A percentile compares a stretch with the other conserved stretches of the same genome.
phyloP scores from a whole-genome alignment of 768 basidiomycete species.

The Mrakia gelida region DNA sequence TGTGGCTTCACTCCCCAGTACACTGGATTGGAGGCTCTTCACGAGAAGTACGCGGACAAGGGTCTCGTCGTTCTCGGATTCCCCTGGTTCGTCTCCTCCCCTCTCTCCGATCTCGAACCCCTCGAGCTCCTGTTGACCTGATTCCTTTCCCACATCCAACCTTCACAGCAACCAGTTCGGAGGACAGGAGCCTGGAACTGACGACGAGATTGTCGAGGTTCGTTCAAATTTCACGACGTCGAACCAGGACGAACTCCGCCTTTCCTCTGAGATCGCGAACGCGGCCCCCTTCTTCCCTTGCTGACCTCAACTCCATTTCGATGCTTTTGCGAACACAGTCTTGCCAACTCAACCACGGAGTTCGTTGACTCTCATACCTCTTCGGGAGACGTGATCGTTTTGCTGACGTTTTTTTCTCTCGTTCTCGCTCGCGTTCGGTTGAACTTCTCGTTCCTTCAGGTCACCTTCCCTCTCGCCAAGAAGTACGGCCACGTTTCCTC shows the following conservation, averaged over 20 bases:
- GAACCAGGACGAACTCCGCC: not conserved
- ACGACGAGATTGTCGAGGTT: slow-evolving; percentile 56
- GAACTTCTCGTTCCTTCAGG: too few species aligned
- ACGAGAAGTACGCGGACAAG: slow-evolving; percentile 74
- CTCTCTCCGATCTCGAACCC: slow-evolving; percentile 32
- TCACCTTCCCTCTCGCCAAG: slow-evolving; percentile 53
- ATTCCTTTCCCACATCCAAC: not conserved
- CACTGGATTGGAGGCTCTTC: slow-evolving; percentile 68
- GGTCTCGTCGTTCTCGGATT: slow-evolving; percentile 62
- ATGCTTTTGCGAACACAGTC: not conserved
- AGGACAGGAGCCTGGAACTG: slow-evolving; percentile 65
- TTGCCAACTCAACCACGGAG: slow-evolving; percentile 68
- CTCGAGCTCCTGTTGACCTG: not conserved
- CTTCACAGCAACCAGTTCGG: slow-evolving; percentile 57
- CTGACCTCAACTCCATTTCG: not conserved
- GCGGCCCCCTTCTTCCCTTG: slow-evolving; percentile 6
- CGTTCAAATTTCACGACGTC: not conserved
- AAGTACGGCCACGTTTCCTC: slow-evolving; percentile 47
- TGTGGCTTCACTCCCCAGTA: slow-evolving; percentile 45
- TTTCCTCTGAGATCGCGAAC: not conserved
- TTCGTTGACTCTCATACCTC: too few species aligned
- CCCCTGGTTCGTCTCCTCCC: slow-evolving; percentile 73
- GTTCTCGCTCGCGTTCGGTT: too few species aligned
- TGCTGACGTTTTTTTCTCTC: slow-evolving; percentile 65
- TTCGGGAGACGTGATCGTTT: too few species aligned